Evolutionary conservation across 306 rosid genomes (phyloP), one percentile per base, ranked within the genome.

Genomic region (Vigna mungo): DNA sequence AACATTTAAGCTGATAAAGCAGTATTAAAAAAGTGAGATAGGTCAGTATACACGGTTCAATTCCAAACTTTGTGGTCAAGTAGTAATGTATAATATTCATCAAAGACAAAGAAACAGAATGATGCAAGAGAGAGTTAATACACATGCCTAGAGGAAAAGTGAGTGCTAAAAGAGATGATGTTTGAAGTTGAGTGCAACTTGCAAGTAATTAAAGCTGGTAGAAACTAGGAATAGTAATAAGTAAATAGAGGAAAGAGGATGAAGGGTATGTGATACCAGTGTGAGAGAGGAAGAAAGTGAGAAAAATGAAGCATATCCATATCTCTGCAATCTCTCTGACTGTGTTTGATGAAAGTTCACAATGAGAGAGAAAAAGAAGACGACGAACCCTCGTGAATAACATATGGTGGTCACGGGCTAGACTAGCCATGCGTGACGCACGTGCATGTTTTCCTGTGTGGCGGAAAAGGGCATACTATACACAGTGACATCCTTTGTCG

Each of bases 381-480:
- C 14, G 13, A 80, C 1, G 37, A 77, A 52, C 36, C 62, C 64
- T 72, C 77, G 73, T 72, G 46, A 73, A 37, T 76, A 66, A 73
- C 46, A 73, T 36, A 44, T 44, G 34, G 30, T 60, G 34, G 76
- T 81, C 88, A 81, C 85, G 83, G 85, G 74, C 44, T 43, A 58
- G 74, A 70, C 17, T 46, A 65, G 14, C 39, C 68, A 64, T 15
- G 39, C 59, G 54, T 74, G 46, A 25, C 44, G 68, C 53, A 44
- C 11, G 20, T 59, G 46, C 61, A 8, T 56, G 69, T 27, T 55
- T 20, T 18, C 43, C 16, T 62, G 8, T 34, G 44, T 6, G 47
- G 51, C 51, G 2, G 17, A 12, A 3, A 5, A 3, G 37, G 25
- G n/a, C 21, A 20, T 20, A 20, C 21, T 68, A 17, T 47, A 8